A percentile compares a stretch with the other conserved stretches of the same genome.
Conservation (phyloP, 257 asterid genomes). For the Solanum neorickii region DNA sequence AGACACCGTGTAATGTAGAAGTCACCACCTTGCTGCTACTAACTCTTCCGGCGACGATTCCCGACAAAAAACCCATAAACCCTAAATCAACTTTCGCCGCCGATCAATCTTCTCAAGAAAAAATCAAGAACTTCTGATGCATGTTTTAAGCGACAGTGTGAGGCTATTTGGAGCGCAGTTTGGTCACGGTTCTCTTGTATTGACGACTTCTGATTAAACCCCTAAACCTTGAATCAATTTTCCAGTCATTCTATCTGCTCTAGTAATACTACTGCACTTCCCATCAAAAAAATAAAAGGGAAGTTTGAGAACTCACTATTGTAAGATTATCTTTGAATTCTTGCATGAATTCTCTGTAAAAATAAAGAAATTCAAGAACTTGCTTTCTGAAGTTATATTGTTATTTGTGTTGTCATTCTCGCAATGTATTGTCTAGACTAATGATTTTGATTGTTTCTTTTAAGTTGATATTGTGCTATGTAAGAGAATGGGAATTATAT, state of each 20-base stretch:
- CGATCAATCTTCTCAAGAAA: neutral
- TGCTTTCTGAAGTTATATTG: no score
- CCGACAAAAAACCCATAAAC: constrained; percentile 1
- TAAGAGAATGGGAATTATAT: neutral
- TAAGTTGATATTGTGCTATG: neutral
- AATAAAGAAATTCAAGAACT: neutral
- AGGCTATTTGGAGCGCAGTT: neutral
- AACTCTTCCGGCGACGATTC: neutral
- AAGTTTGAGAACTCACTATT: neutral
- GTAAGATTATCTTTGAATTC: neutral
- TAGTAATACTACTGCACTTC: neutral
- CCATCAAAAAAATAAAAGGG: neutral
- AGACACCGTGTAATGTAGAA: neutral
- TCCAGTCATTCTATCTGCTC: neutral
- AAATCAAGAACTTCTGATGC: neutral
- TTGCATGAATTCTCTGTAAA: neutral
- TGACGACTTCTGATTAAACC: neutral
- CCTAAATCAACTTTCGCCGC: neutral
- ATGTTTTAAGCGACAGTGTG: neutral
- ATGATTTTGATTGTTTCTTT: neutral
- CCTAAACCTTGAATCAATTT: neutral
- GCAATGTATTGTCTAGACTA: no score
- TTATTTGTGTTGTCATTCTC: no score
- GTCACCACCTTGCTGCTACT: neutral
- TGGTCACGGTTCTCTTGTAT: neutral